Base-by-base conservation (phyloP, 257 asterid genomes). In the Nicotiana benthamiana region DNA sequence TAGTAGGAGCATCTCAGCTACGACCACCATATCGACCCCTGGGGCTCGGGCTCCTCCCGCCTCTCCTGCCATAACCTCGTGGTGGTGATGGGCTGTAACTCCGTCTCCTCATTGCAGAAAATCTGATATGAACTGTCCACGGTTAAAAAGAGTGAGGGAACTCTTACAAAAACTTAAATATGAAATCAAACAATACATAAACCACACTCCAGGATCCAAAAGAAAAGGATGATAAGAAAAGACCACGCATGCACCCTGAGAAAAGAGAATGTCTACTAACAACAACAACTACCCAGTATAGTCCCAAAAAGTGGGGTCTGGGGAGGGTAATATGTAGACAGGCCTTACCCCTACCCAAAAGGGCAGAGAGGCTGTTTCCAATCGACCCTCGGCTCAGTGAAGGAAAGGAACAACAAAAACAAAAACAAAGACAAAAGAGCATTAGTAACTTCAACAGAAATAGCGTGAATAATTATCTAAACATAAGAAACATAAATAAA, bases 71-170 rank as follows among this genome's bases (percentile, higher is more conserved):
- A 83, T 92, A 91, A 80, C 97, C 99, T 84, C 97, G 90, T 40
- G 98, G 97, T 6, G 98, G 99, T 76, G 98, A 92, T 9, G 98
- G 99, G 64, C 93, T 89, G 79, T 93, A 95, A 86, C 99, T 95
- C 85, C 98, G 87, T 80, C 98, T 97, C 87, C 98, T 90, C 99
- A 95, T 88, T 75, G 1, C 75, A 24, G 20, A 43, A 74, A 36
- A 48, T 22, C 17, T 15, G 24, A 70, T 43, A 13, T 12, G 30
- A 22, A 12, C 59, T 70, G 59, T 74, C 43, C 61, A 74, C 61
- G 24, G 9, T 15, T 1, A 16, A 7, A 48, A 48, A 8, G 61
- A 48, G 79, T 74, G 79, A 74, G 24, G 9, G 48, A 26, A 27
- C 15, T 24, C 40, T 48, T 15, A 28, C 24, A 26, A 20, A 48